Base-by-base conservation (phyloP, 495 filamentous ascomycete genomes). In the Hyaloscypha bicolor region DNA sequence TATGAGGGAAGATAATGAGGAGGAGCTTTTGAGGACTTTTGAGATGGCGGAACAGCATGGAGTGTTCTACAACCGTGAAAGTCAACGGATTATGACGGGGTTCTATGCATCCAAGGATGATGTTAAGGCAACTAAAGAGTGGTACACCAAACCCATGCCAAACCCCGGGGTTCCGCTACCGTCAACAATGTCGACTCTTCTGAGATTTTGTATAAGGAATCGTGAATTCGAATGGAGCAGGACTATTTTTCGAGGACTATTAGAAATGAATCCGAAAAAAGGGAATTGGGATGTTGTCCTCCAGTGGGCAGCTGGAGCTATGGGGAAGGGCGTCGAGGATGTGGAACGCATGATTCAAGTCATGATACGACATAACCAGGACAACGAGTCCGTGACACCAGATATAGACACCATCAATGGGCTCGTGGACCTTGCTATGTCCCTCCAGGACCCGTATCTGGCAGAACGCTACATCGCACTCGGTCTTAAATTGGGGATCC, bases 401-500 rank as follows among this genome's bases (percentile, higher is more conserved):
- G 87, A 89, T 57, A 88, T 87, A n/a, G 78, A 81, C 4, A 90
- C 89, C 37, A 88, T 97, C 63, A 94, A 97, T 72, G 74, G 75
- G 39, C 82, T 98, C 22, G 81, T 97, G n/a, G 83, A 82, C 51
- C 87, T 89, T 65, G 91, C 93, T 42, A 90, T 89, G 69, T 83
- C 84, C n/a, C 79, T 80, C 37, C 79, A 87, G 32, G 88, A 94
- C 67, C 84, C 89, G 0, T 90, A 91, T 62, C 78, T 90, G 21
- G 92, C 90, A 8, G 87, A 91, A 66, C 81, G 90, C n/a, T 94
- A 91, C 69, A 79, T 91, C 57, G 75, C 78, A 9, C 77, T 97
- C 21, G 87, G 86, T 2, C 62, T 81, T 9, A 86, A 89, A 69
- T 83, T 88, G 71, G 83, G 80, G 5, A 86, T 97, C 22, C 65